Conservation (phyloP, 208 protist genomes). For the Herpetomonas muscarum region DNA sequence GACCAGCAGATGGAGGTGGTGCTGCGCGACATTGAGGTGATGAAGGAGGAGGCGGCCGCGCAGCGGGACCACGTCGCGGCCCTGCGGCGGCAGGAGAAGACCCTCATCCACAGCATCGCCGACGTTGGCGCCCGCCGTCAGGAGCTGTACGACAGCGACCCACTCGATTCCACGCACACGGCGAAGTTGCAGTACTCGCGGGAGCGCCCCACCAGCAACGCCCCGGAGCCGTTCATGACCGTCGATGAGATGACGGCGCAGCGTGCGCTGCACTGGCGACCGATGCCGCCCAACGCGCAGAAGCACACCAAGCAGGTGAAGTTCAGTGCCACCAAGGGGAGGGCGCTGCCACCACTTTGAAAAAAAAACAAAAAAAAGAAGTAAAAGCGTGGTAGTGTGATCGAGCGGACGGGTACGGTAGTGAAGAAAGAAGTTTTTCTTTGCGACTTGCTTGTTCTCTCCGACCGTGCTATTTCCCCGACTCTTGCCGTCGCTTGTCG, state of each 20-base stretch:
- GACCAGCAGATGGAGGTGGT: constrained; percentile 87
- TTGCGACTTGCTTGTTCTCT: no score
- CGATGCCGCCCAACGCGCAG: constrained; percentile 55
- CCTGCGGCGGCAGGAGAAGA: constrained; percentile 69
- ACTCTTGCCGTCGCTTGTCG: background rate
- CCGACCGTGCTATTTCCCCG: background rate
- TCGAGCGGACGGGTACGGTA: no score
- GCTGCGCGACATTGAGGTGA: constrained; percentile 75
- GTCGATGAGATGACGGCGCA: constrained; percentile 55
- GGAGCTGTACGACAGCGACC: constrained; percentile 39
- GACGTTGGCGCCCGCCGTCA: constrained; percentile 67
- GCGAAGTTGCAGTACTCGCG: constrained; percentile 44
- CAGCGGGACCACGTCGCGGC: constrained; percentile 47
- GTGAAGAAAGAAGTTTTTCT: no score
- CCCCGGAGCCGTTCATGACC: constrained; percentile 19
- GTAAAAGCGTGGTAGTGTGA: no score
- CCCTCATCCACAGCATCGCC: constrained; percentile 80
- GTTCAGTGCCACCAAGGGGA: constrained; percentile 20
- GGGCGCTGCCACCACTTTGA: constrained; percentile 33
- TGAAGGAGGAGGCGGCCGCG: constrained; percentile 50
- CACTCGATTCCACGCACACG: constrained; percentile 25
- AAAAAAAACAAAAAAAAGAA: background rate
- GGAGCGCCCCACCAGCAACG: background rate
- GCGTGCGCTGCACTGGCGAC: constrained; percentile 73
- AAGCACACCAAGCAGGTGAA: constrained; percentile 22